Evolutionary conservation across 1,284 basidiomycete species (phyloP), one percentile per base, ranked within the genome.

Genomic region (Ceratobasidium theobromae): DNA sequence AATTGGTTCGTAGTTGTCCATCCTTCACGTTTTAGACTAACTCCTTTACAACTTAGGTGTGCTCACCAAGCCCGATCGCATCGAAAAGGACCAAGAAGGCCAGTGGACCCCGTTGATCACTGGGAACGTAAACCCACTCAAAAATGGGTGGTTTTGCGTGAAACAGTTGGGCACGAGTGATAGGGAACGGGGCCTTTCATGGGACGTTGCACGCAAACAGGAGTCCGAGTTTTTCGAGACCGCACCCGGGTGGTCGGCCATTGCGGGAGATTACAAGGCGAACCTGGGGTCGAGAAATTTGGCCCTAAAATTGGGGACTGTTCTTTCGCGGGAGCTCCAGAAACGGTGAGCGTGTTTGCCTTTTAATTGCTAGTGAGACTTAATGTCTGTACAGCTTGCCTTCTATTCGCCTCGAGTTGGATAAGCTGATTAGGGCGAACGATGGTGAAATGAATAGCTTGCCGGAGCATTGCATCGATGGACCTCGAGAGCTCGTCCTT

Each of bases 131-230:
- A 74, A 84, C 67, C 67, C 33, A 1, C 77, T 86, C 9, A 78
- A 71, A 14, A 84, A 84, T 53, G 87, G 87, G 0, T 88, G 87
- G 70, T 87, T 83, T 68, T 87, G 85, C 52, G 84, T 86, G 38
- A 83, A 84, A 38, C 82, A 87, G n/a, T 83, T 85, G 0, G 81
- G 86, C 65, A 86, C 87, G 69, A 77, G 74, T 1, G 82, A 86
- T 67, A 80, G 86, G 0, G 70, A 72, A 9, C 70, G 72, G 6
- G 74, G 74, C 0, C 74, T 81, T 3, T 74, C 79, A 0, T 73
- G 75, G 5, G 60, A 72, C 0, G 78, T 77, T 16, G 78, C 81
- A 0, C 79, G 84, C 46, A 69, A 67, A 3, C 72, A 75, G 0
- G 82, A 83, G 16, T 55, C 71, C 0, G 66, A 76, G 0, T 87